Percentiles rank a stretch among this genome's conserved stretches.
These are phyloP conservation scores for Rhododendron williamsianum DNA, from an alignment of 148 eudicot genomes.

Conservation along the genomic window DNA sequence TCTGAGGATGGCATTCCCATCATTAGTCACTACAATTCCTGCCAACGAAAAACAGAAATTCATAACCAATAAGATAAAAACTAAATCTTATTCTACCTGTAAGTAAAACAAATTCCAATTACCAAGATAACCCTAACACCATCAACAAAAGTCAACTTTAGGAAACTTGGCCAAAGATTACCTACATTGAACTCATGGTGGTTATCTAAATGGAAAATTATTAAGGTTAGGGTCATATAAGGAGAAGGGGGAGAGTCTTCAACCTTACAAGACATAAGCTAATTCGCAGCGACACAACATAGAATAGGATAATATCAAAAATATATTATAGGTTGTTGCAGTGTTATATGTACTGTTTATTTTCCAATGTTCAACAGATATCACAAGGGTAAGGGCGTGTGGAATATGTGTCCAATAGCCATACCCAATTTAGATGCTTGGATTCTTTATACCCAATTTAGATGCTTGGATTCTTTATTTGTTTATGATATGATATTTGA, in stretches of 20 bases:
- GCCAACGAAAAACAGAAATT: conserved; percentile 11
- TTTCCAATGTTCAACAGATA: neutral
- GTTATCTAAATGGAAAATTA: neutral
- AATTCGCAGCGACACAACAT: neutral
- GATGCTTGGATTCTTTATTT: neutral
- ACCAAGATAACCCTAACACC: neutral
- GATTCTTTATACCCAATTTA: neutral
- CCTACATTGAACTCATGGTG: neutral
- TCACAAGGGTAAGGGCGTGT: neutral
- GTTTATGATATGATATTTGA: neutral
- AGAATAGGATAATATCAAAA: neutral
- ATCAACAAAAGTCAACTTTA: neutral
- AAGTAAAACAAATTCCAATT: neutral
- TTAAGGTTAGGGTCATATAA: neutral
- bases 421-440: neutral
- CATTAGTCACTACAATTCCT: conserved; percentile 98
- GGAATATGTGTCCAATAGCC: neutral
- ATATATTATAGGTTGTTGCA: neutral
- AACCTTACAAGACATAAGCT: neutral
- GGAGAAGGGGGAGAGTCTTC: neutral
- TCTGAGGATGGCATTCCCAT: conserved; percentile 91
- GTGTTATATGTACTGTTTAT: neutral
- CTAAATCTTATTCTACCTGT: neutral
- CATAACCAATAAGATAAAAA: neutral
- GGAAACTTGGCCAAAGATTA: neutral